These are phyloP conservation scores for Cetradonia linearis DNA, from an alignment of 495 filamentous ascomycete genomes.

Conservation along the genomic window DNA sequence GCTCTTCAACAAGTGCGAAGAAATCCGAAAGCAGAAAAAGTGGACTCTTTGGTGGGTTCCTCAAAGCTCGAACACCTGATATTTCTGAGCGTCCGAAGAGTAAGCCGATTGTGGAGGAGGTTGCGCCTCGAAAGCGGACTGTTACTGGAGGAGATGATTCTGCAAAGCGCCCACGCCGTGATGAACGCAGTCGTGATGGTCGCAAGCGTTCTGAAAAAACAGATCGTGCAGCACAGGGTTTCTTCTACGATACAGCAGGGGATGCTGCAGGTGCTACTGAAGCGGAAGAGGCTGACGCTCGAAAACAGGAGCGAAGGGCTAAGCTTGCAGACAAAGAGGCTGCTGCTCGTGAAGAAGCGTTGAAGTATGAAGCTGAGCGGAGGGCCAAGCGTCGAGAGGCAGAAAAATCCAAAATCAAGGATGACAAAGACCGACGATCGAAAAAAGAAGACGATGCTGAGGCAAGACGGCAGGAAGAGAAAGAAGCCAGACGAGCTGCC, in stretches of 20 bases:
- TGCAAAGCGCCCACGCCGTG: slow-evolving; percentile 34
- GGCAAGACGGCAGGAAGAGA: slow-evolving; percentile 38
- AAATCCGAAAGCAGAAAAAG: slow-evolving; percentile 37
- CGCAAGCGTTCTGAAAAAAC: slow-evolving; percentile 34
- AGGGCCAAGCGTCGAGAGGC: slow-evolving; percentile 36
- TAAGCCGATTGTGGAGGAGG: slow-evolving; percentile 21
- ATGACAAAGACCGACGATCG: slow-evolving; percentile 33
- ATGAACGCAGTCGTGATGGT: slow-evolving; percentile 38
- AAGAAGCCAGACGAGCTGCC: slow-evolving; percentile 36
- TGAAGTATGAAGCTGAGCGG: slow-evolving; percentile 38
- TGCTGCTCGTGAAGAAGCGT: slow-evolving; percentile 32
- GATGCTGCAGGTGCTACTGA: slow-evolving; percentile 34
- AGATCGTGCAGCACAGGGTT: slow-evolving; percentile 39
- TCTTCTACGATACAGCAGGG: slow-evolving; percentile 34
- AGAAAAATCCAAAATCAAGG: slow-evolving; percentile 30
- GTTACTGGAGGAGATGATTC: slow-evolving; percentile 32
- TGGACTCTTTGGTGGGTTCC: slow-evolving; percentile 38
- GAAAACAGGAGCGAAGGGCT: slow-evolving; percentile 41
- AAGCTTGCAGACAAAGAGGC: slow-evolving; percentile 33
- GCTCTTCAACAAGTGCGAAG: slow-evolving; percentile 37
- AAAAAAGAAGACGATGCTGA: slow-evolving; percentile 43
- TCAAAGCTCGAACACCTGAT: slow-evolving; percentile 28
- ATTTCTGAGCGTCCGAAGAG: slow-evolving; percentile 18
- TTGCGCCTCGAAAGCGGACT: slow-evolving; percentile 24
- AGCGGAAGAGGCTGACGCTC: slow-evolving; percentile 41